Conservation (phyloP, 176 grass and related monocot genomes). For the Oryza officinalis region DNA sequence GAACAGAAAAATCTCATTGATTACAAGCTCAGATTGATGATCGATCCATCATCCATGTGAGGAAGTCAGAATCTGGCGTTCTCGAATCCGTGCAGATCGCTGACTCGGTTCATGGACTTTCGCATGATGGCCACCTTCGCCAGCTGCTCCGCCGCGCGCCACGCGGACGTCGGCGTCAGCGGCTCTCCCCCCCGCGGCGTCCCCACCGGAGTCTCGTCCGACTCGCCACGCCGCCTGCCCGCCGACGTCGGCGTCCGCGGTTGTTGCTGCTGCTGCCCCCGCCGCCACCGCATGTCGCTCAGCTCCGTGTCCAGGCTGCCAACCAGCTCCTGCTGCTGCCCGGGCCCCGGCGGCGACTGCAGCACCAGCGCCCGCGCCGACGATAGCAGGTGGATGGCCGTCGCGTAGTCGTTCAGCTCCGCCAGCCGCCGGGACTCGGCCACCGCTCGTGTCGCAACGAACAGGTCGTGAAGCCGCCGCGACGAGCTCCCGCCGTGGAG, state of each 20-base stretch:
- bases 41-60: too few species aligned
- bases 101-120: constrained; percentile 86
- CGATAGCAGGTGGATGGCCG: constrained; percentile 70
- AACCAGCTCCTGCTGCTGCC: constrained; percentile 57
- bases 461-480: constrained; percentile 70
- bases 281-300: constrained; percentile 60
- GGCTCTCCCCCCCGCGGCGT: constrained; percentile 54
- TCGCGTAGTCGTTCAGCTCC: constrained; percentile 67
- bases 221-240: constrained; percentile 24
- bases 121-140: constrained; percentile 95
- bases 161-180: constrained; percentile 83
- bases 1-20: neutral
- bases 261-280: constrained; percentile 30
- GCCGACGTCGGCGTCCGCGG: constrained; percentile 27
- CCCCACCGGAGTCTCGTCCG: constrained; percentile 4
- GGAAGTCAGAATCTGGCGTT: constrained; percentile 78
- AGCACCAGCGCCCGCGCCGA: constrained; percentile 73
- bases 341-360: constrained; percentile 45
- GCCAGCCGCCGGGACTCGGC: constrained; percentile 75
- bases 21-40: too few species aligned
- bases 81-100: constrained; percentile 95
- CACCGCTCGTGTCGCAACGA: constrained; percentile 77
- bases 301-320: constrained; percentile 64
- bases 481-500: constrained; percentile 34
- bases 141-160: constrained; percentile 96